Evolutionary conservation across 345 rosid genomes (phyloP), one percentile per base, ranked within the genome.

Genomic region (Citrus unshiu): DNA sequence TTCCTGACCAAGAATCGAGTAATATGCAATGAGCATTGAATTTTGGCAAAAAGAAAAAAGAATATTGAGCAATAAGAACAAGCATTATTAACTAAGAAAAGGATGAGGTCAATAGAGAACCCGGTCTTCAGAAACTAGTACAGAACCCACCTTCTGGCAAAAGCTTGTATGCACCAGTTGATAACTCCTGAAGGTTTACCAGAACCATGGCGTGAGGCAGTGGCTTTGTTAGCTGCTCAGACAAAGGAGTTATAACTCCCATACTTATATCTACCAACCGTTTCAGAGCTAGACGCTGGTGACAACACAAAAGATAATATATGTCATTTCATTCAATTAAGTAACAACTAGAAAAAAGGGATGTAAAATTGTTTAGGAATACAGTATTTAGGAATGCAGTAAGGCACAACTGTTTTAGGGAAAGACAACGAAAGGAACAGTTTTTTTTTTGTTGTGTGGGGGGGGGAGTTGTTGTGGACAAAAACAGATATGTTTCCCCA

Each of bases 201-300:
- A 96, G 91, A 86, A 83, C 95, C 91, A 96, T 87, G 72, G 99
- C 98, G 80, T 94, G 87, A 68, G 99, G 97, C 78, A 96, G 83
- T 43, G 99, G 98, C 81, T 94, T 96, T 67, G 94, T 96, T 59
- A 96, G 90, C 84, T 96, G 99, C 86, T 96, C 99, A 22, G 98
- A 88, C 81, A 96, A 84, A 81, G 99, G 99, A 70, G 91, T 80
- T 77, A 94, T 90, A 22, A 96, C 90, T 62, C 99, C 99, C 97
- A 96, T 90, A 84, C 97, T 94, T 72, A 94, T 83, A 76, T 94
- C 99, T 56, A 94, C 85, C 92, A 96, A 85, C 84, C 99, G 85
- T 81, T 91, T 94, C 81, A 96, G 99, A 79, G 98, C 93, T 39
- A 96, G 88, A 74, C 97, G 89, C 98, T 96, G 93, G 43, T 77